phyloP scores from a whole-genome alignment of 2,329 filamentous ascomycete genomes.

The Graphilbum sp. region DNA sequence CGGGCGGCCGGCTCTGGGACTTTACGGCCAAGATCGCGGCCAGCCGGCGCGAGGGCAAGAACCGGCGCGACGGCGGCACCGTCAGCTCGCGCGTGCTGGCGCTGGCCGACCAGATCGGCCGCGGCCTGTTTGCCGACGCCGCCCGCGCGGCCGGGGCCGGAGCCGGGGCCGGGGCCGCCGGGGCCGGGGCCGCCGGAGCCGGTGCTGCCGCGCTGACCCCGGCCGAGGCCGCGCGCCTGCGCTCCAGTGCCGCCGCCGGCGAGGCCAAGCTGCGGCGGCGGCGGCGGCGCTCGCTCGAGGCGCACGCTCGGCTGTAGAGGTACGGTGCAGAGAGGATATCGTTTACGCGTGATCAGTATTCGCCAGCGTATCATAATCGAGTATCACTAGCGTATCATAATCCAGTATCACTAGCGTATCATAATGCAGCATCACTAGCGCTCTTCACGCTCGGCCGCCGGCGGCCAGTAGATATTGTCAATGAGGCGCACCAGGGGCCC shows the following conservation, averaged over 20 bases:
- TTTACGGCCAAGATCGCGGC: conserved; percentile 80
- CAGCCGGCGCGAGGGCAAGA: conserved; percentile 82
- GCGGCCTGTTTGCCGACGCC: conserved; percentile 47
- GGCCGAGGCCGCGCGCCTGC: conserved; percentile 31
- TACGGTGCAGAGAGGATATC: too few relatives aligned
- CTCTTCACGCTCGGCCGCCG: background rate
- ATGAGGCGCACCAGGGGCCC: conserved; percentile 73
- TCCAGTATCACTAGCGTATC: too few relatives aligned
- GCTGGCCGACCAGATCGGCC: conserved; percentile 59
- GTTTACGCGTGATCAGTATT: too few relatives aligned
- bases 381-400: too few relatives aligned
- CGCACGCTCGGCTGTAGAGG: conserved; percentile 1
- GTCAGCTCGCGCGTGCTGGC: conserved; percentile 67
- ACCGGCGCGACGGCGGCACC: conserved; percentile 80
- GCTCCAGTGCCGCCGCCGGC: conserved; percentile 25
- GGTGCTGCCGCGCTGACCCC: conserved; percentile 26
- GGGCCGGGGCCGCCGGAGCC: conserved; percentile 17
- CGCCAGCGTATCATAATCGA: too few relatives aligned
- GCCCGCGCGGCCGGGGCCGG: conserved; percentile 18
- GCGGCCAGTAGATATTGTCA: conserved; percentile 59
- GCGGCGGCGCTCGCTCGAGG: background rate
- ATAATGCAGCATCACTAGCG: too few relatives aligned
- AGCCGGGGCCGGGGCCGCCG: conserved; percentile 20
- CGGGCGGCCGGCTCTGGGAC: conserved; percentile 70
- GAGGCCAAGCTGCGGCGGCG: conserved; percentile 7